A percentile compares a stretch with the other conserved stretches of the same genome.
phyloP scores from a whole-genome alignment of 345 rosid species.

The Citrus mangshanensis region DNA sequence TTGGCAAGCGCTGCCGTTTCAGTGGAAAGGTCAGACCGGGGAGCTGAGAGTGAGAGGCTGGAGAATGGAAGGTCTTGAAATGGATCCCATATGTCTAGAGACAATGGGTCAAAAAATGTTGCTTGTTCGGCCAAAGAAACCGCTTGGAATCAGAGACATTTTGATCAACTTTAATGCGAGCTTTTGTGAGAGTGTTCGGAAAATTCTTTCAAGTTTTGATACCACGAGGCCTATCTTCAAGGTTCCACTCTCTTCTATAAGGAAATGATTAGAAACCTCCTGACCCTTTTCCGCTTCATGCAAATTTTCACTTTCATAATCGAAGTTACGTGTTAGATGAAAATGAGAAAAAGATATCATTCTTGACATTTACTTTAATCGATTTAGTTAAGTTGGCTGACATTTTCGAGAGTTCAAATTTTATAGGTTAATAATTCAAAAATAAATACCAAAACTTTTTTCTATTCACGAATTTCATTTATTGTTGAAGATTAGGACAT shows the following conservation, averaged over 20 bases:
- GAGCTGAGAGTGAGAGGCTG: background rate
- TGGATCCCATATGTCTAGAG: conserved; percentile 33
- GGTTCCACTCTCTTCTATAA: background rate
- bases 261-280: background rate
- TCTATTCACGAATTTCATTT: too few species aligned
- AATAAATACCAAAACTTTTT: too few species aligned
- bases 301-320: background rate
- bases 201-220: background rate
- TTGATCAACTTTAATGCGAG: background rate
- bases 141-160: conserved; percentile 6
- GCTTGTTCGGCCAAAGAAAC: background rate
- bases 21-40: background rate
- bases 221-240: background rate
- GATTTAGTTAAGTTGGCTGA: too few species aligned
- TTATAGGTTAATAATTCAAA: too few species aligned
- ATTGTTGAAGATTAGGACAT: too few species aligned
- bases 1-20: conserved; percentile 22
- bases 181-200: background rate
- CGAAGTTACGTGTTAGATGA: too few species aligned
- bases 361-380: too few species aligned
- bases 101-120: conserved; percentile 20
- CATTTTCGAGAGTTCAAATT: too few species aligned
- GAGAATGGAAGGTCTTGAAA: background rate
- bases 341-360: too few species aligned
- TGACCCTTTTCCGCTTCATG: background rate